Base-by-base conservation (phyloP, 1,284 basidiomycete species). In the Fomitopsis pinicola region DNA sequence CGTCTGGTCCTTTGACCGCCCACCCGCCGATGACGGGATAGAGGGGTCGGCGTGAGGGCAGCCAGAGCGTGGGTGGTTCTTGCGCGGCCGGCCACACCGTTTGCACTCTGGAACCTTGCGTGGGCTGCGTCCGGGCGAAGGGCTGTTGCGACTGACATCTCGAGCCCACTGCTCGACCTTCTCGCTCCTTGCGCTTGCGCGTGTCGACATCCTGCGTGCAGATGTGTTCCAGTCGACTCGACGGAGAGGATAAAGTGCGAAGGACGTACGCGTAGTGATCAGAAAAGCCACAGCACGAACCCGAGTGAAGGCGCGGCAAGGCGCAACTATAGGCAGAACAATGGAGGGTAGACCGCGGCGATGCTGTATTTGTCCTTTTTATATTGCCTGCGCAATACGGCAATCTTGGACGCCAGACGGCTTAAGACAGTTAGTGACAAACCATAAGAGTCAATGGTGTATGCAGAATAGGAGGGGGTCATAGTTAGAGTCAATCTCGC, bases 41-140 rank as follows among this genome's bases (percentile, higher is more conserved):
- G 66, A 65, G 36, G 68, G 62, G 35, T 69, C 66, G 14, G 69
- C 71, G 61, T 74, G 79, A 0, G 82, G 82, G 67, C 85, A 87
- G 3, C 84, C 84, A 0, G 81, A 80, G 40, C 83, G 80, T 14
- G 84, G 84, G 64, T 87, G 85, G 0, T 84, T 84, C 42, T 74
- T 76, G 59, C 78, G 76, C 0, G 82, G 82, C 19, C 78, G 78
- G 60, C 78, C 76, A 70, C 85, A 87, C 64, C 80, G 80, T 45
- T 74, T 78, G 70, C 85, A 87, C 17, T 38, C 22, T 22, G 45
- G 62, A 4, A 50, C n/a, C 48, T 63, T 63, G 26, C 59, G 59
- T n/a, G 61, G 61, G 38, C 53, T 59, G 19, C n/a, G 35, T 8
- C 35, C 52, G 8, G 52, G 52, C n/a, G 52, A 54, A 10, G 52